Evolutionary conservation across 2,329 filamentous ascomycete species (phyloP).

Genomic region (Sarocladium kiliense): DNA sequence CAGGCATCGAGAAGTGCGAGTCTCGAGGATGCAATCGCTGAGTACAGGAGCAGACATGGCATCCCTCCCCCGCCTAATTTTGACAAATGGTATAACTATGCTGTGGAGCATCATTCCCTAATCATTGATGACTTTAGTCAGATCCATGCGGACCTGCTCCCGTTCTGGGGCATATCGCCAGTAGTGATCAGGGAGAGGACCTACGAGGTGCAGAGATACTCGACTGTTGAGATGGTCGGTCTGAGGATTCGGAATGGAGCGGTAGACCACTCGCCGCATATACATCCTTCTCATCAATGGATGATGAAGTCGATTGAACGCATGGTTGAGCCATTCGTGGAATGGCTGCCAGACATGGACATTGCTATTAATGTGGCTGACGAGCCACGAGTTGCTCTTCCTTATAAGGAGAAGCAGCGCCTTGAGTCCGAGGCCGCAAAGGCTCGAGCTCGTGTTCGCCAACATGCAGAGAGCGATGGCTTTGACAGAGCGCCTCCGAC

Average conservation of each 20-base stretch:
- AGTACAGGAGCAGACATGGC: slow-evolving; percentile 42
- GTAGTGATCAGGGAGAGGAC: slow-evolving; percentile 55
- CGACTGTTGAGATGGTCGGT: slow-evolving; percentile 32
- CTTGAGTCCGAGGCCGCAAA: slow-evolving; percentile 46
- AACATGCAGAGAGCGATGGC: neutral
- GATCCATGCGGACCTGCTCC: slow-evolving; percentile 65
- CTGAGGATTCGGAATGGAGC: slow-evolving; percentile 57
- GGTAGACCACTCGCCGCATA: slow-evolving; percentile 32
- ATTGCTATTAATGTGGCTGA: slow-evolving; percentile 71
- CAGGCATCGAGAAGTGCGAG: slow-evolving; percentile 17
- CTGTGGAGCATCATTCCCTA: slow-evolving; percentile 52
- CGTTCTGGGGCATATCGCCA: slow-evolving; percentile 70
- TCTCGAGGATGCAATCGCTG: slow-evolving; percentile 27
- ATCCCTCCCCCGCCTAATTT: slow-evolving; percentile 71
- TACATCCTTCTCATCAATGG: slow-evolving; percentile 26
- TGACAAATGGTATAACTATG: slow-evolving; percentile 75
- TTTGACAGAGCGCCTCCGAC: neutral
- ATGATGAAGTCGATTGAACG: slow-evolving; percentile 38
- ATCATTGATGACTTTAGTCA: slow-evolving; percentile 74
- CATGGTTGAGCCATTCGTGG: slow-evolving; percentile 63
- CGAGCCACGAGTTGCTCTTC: slow-evolving; percentile 53
- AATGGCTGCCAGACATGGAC: slow-evolving; percentile 73
- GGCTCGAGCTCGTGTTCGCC: slow-evolving; percentile 42
- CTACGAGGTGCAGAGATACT: slow-evolving; percentile 24
- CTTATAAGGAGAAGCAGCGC: slow-evolving; percentile 49